A percentile compares a stretch with the other conserved stretches of the same genome.
These are phyloP conservation scores for Daedaleopsis sinensis DNA, from an alignment of 768 basidiomycete genomes.

Conservation along the genomic window DNA sequence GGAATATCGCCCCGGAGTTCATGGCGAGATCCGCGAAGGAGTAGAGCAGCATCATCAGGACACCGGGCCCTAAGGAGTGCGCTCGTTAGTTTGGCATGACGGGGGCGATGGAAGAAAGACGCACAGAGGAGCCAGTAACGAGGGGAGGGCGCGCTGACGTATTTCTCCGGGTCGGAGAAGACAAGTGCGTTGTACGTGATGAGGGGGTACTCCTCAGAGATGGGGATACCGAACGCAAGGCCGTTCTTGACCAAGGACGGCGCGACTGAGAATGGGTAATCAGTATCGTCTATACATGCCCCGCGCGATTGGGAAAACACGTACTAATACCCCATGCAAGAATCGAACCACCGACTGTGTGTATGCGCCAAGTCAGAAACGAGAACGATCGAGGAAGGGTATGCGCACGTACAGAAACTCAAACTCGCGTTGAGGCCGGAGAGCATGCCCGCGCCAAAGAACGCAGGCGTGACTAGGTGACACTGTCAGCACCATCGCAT, in stretches of 20 bases:
- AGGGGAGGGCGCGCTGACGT: conserved; percentile 33
- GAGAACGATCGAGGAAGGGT: not conserved
- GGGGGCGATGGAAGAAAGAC: not conserved
- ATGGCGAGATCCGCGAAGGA: conserved; percentile 56
- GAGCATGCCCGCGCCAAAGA: conserved; percentile 62
- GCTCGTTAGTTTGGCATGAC: too few relatives aligned
- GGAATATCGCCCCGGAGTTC: conserved; percentile 40
- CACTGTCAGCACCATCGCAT: not conserved
- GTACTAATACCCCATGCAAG: conserved; percentile 60
- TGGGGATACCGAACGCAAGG: conserved; percentile 45
- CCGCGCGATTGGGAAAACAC: not conserved
- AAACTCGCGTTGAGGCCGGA: conserved; percentile 58
- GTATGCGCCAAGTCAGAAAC: conserved; percentile 5
- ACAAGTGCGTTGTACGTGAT: conserved; percentile 49
- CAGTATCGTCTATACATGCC: not conserved
- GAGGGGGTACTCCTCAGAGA: conserved; percentile 45
- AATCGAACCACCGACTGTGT: conserved; percentile 52
- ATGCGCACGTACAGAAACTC: conserved; percentile 51
- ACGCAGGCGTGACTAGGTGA: conserved; percentile 50
- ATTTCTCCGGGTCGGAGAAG: conserved; percentile 32
- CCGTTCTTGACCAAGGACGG: conserved; percentile 57
- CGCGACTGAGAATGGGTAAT: conserved; percentile 35
- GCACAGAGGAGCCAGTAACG: conserved; percentile 28
- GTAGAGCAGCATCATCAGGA: conserved; percentile 63
- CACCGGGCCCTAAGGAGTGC: conserved; percentile 48